Evolutionary conservation across 139 green algal species (phyloP).

Genomic region (Gonium pectorale): DNA sequence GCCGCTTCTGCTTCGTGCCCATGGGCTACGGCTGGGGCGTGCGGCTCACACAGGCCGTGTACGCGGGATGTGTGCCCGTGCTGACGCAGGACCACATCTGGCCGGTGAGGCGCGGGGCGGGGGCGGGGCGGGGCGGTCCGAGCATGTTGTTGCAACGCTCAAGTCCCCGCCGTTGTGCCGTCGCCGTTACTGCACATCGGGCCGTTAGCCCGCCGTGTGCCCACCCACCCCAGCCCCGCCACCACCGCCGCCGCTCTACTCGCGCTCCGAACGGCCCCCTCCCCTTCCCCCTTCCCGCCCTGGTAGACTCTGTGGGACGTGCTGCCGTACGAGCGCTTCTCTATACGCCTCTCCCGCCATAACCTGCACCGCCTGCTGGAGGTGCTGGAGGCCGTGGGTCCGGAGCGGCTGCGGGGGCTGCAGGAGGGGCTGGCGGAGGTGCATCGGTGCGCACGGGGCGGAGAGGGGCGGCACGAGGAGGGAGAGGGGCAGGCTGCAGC

Average conservation of each 20-base stretch:
- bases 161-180: no score
- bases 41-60: not conserved
- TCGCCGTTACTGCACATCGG: no score
- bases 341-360: conserved; percentile 36
- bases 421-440: conserved; percentile 8
- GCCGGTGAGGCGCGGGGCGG: conserved; percentile 6
- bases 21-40: conserved; percentile 37
- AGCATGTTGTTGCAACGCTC: no score
- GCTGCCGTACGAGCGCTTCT: conserved; percentile 61
- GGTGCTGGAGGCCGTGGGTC: conserved; percentile 4
- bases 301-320: conserved; percentile 20
- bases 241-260: no score
- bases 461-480: no score
- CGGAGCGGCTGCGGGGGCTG: conserved; percentile 1
- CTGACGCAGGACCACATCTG: conserved; percentile 13
- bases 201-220: no score
- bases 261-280: no score
- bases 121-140: no score
- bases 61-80: conserved; percentile 12
- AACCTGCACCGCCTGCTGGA: conserved; percentile 49
- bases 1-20: conserved; percentile 10
- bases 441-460: no score
- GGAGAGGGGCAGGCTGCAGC: no score
- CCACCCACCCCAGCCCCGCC: no score
- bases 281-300: not conserved